Evolutionary conservation across 495 filamentous ascomycete species (phyloP), one percentile per base, ranked within the genome.

Genomic region (Aspergillus cristatus): DNA sequence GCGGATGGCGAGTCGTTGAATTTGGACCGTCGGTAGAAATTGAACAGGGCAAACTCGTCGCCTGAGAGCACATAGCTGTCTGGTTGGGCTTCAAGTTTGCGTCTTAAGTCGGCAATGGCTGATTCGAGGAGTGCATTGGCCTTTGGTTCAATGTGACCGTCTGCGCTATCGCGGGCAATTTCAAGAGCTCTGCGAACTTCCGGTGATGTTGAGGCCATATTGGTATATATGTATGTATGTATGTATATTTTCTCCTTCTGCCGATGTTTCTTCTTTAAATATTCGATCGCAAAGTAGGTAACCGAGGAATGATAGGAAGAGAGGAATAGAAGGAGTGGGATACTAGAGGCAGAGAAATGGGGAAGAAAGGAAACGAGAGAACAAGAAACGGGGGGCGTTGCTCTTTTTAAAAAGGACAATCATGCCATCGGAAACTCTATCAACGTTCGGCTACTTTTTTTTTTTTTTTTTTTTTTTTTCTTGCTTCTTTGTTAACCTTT

Each of bases 41-140:
- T 89, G 70, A 88, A 86, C 18, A 91, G 65, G 12, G 81, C 72
- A 44, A 86, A 87, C 53, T 91, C 83, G 47, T 82, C 72, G 36
- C 67, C 63, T 7, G 58, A 73, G 58, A 89, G 74, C 12, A 87
- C 50, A 55, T 86, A 88, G 6, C 54, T 54, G n/a, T 72, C 58
- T 3, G 76, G 79, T 26, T 76, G 57, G 3, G 61, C 62, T 36
- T 75, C 44, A 17, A 91, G 63, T 39, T 68, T 78, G 6, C 41
- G 47, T 82, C 81, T 86, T 33, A 88, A 65, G 17, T 71, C 65
- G 2, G 47, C 41, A 14, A 86, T 57, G 15, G 74, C 75, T 17
- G 46, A 43, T 40, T 81, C 72, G 16, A 91, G 72, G 26, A 72
- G 64, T 11, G 49, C 47, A 17, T 50, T 53, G 32, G 82, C 68